Evolutionary conservation across 352 stramenopile species (phyloP).

Genomic region (Phytophthora sp.): DNA sequence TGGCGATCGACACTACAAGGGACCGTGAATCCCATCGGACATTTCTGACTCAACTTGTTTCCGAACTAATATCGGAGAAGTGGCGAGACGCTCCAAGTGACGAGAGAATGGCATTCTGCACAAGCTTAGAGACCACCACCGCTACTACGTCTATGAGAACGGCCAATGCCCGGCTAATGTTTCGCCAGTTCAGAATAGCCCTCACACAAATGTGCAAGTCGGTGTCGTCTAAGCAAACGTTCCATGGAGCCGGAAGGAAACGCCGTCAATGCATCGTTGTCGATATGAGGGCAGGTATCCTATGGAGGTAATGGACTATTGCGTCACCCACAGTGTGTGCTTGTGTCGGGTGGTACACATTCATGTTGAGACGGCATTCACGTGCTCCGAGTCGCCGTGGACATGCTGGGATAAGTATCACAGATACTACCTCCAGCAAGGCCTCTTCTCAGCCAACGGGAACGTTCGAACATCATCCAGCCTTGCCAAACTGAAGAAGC

Average conservation of each 20-base stretch:
- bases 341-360: background rate
- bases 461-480: background rate
- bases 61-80: background rate
- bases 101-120: background rate
- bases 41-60: background rate
- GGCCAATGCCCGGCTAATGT: no score
- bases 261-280: background rate
- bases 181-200: background rate
- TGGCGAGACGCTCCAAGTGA: background rate
- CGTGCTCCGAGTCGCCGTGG: background rate
- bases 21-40: background rate
- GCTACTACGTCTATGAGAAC: no score
- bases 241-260: background rate
- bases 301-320: constrained; percentile 4
- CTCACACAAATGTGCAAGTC: background rate
- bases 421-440: background rate
- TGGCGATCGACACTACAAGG: background rate
- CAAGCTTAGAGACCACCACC: background rate
- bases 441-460: background rate
- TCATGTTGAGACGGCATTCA: background rate
- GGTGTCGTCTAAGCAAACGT: background rate
- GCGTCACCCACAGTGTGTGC: background rate
- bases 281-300: background rate
- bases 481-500: background rate
- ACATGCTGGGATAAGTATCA: constrained; percentile 18